phyloP scores from a whole-genome alignment of 345 rosid genomes.

The Toxicodendron radicans region DNA sequence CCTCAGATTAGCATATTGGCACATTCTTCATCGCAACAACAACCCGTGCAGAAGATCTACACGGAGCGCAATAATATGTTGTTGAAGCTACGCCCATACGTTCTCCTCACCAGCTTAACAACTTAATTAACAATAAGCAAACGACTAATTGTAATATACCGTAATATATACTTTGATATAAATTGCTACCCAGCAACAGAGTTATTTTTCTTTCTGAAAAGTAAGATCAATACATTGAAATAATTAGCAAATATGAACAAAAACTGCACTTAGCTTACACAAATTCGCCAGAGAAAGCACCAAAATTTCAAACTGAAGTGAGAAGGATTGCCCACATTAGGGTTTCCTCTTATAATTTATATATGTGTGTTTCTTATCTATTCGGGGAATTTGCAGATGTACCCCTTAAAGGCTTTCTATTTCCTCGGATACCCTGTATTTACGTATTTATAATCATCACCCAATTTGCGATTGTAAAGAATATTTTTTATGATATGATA shows the following conservation, averaged over 20 bases:
- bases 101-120: conserved; percentile 22
- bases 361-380: background rate
- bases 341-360: background rate
- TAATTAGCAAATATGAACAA: too few species aligned
- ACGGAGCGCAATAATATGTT: conserved; percentile 36
- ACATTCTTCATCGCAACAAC: conserved; percentile 38
- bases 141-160: too few species aligned
- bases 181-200: too few species aligned
- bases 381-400: background rate
- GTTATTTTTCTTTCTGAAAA: too few species aligned
- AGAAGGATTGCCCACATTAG: background rate
- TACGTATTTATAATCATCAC: too few species aligned
- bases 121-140: background rate
- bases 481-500: too few species aligned
- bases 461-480: too few species aligned
- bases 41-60: conserved; percentile 30
- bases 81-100: conserved; percentile 31
- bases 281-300: background rate
- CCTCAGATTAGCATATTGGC: conserved; percentile 57
- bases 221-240: background rate
- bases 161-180: background rate
- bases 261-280: background rate
- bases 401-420: background rate
- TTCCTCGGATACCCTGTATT: background rate
- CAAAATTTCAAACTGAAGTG: background rate